Evolutionary conservation across 352 stramenopile genomes (phyloP), one percentile per base, ranked within the genome.

Genomic region (Elongisporangium prolatum): DNA sequence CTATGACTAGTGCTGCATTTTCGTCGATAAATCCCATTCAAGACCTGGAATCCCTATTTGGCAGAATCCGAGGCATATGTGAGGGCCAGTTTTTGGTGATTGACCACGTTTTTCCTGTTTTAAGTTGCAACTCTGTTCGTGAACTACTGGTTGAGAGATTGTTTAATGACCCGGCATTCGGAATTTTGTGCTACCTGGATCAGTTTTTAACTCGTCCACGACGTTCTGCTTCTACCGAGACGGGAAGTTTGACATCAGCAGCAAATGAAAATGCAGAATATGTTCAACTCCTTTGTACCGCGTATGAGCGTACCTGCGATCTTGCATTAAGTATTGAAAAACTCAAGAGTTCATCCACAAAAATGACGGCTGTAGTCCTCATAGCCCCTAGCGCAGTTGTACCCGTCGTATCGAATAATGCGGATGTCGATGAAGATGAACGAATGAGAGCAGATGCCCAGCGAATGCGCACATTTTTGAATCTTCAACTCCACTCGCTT

Each of bases 151-250:
- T 93, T 16, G 82, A 91, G 53, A 62, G 84, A 2, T 56, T 93
- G 20, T 92, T 88, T 49, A 89, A 91, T 28, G 84, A 93, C 50
- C 84, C 84, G 28, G 84, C 75, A 2, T 93, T 92, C 10, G 84
- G 84, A 0, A 78, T 93, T 54, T 77, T 89, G 50, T 89, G 80
- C 7, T 88, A 85, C 49, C 56, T 93, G 20, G 84, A 93, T 34
- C 72, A 84, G 28, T 73, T 91, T 21, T 55, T 93, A n/a, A 86
- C 50, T 28, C 44, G 1, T 17, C 8, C 34, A 25, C 20, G 8
- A 17, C 24, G 52, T 49, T 52, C 14, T 38, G 16, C 34, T 2
- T 60, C 59, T 14, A 48, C 20, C 4, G 25, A 24, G 2, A 47
- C 59, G 13, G 38, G 47, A 9, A 51, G 49, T 54, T 25, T 54